Conservation (phyloP, 345 rosid genomes). For the Lepidium sativum region DNA sequence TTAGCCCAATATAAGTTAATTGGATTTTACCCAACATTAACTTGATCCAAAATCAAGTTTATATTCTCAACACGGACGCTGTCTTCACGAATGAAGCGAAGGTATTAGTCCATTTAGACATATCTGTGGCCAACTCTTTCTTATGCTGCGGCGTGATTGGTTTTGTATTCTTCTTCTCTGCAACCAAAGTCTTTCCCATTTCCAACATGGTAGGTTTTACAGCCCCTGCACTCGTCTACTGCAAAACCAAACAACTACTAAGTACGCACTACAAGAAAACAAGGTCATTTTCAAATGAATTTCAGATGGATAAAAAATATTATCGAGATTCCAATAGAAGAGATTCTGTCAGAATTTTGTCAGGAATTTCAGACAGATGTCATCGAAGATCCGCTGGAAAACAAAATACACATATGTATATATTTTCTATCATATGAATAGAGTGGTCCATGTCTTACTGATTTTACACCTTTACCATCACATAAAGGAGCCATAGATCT, state of each 20-base stretch:
- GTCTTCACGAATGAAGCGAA: conserved; percentile 11
- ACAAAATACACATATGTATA: too few relatives aligned
- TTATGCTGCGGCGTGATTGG: background rate
- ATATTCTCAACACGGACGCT: too few relatives aligned
- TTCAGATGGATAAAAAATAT: too few relatives aligned
- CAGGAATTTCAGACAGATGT: too few relatives aligned
- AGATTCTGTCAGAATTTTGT: too few relatives aligned
- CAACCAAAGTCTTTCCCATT: conserved; percentile 20
- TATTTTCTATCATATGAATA: background rate
- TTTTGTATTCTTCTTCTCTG: background rate
- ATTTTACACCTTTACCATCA: background rate
- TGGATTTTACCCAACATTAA: too few relatives aligned
- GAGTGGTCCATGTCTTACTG: conserved; percentile 2
- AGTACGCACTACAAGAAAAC: too few relatives aligned
- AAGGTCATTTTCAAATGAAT: too few relatives aligned
- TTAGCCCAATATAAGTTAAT: too few relatives aligned
- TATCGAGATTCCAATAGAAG: too few relatives aligned
- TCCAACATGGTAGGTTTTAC: conserved; percentile 1
- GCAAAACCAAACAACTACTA: background rate
- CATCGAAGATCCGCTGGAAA: too few relatives aligned
- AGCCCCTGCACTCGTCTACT: conserved; percentile 7
- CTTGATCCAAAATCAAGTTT: too few relatives aligned
- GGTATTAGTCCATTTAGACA: conserved; percentile 17
- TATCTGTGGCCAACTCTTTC: background rate
- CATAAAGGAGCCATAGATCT: conserved; percentile 9